Evolutionary conservation across 1,284 basidiomycete genomes (phyloP).

Genomic region (Moniliophthora roreri): DNA sequence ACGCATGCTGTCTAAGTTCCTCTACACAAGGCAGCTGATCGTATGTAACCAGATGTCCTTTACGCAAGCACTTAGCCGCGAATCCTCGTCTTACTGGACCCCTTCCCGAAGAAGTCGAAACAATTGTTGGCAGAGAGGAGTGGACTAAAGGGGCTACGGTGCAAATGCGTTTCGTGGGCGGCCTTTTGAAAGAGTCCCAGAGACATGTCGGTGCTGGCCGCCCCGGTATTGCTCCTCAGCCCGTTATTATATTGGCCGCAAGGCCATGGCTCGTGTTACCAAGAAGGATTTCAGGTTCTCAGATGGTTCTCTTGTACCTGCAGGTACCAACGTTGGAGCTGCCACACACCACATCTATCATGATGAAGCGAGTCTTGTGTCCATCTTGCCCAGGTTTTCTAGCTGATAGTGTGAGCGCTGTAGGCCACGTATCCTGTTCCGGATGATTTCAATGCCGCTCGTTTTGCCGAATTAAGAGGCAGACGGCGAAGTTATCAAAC

Average conservation of each 20-base stretch:
- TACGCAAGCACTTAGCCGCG: conserved; percentile 37
- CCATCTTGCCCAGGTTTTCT: no score
- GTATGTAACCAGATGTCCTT: conserved; percentile 23
- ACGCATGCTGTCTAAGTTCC: not conserved
- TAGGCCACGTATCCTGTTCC: conserved; percentile 19
- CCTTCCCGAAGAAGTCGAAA: conserved; percentile 43
- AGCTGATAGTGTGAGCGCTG: not conserved
- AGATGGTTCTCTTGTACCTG: conserved; percentile 29
- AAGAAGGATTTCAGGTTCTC: conserved; percentile 28
- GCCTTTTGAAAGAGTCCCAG: conserved; percentile 35
- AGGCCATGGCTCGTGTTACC: not conserved
- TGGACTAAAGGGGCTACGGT: conserved; percentile 36
- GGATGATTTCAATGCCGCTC: conserved; percentile 3
- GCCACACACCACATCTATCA: conserved; percentile 20
- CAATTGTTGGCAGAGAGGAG: conserved; percentile 29
- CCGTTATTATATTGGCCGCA: no score
- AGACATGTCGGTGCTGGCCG: conserved; percentile 22
- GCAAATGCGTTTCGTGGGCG: conserved; percentile 38
- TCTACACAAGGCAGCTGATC: conserved; percentile 17
- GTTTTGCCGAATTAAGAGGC: conserved; percentile 5
- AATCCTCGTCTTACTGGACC: conserved; percentile 36
- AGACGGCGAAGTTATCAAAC: conserved; percentile 11
- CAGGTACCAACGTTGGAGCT: conserved; percentile 22
- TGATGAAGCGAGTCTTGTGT: conserved; percentile 9
- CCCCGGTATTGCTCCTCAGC: conserved; percentile 2